A percentile compares a stretch with the other conserved stretches of the same genome.
Conservation (phyloP, 1,284 basidiomycete genomes). For the Flammula alnicola region DNA sequence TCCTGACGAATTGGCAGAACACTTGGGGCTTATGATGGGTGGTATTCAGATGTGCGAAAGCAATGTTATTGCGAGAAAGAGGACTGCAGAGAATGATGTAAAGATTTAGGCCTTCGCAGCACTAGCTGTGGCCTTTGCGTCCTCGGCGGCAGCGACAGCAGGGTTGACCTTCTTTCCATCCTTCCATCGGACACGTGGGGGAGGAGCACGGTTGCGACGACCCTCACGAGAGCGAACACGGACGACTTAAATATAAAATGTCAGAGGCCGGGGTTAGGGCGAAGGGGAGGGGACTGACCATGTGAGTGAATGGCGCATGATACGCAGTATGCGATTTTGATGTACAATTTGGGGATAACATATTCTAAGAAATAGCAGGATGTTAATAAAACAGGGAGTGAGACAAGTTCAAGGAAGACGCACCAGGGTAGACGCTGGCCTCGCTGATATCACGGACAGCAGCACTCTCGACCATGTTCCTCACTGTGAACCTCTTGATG, state of each 20-base stretch:
- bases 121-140: slow-evolving; percentile 53
- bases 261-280: not conserved
- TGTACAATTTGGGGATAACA: slow-evolving; percentile 96
- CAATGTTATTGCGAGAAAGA: slow-evolving; percentile 18
- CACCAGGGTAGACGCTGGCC: slow-evolving; percentile 92
- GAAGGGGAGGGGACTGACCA: slow-evolving; percentile 53
- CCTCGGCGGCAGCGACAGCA: slow-evolving; percentile 76
- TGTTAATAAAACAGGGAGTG: slow-evolving; percentile 9
- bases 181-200: slow-evolving; percentile 96
- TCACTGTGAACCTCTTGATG: slow-evolving; percentile 99
- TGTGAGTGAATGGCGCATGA: slow-evolving; percentile 99
- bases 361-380: slow-evolving; percentile 69
- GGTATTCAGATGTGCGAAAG: slow-evolving; percentile 8
- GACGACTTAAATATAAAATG: slow-evolving; percentile 65
- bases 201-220: slow-evolving; percentile 94
- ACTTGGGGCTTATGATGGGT: no score
- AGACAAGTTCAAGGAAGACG: slow-evolving; percentile 34
- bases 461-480: slow-evolving; percentile 99
- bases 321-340: slow-evolving; percentile 99
- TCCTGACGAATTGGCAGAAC: no score
- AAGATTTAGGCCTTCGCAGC: slow-evolving; percentile 46
- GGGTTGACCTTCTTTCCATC: slow-evolving; percentile 97
- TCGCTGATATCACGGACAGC: slow-evolving; percentile 98
- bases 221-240: slow-evolving; percentile 94
- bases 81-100: slow-evolving; percentile 9